phyloP scores from a whole-genome alignment of 129 eudicot species.

The Saposhnikovia divaricata region DNA sequence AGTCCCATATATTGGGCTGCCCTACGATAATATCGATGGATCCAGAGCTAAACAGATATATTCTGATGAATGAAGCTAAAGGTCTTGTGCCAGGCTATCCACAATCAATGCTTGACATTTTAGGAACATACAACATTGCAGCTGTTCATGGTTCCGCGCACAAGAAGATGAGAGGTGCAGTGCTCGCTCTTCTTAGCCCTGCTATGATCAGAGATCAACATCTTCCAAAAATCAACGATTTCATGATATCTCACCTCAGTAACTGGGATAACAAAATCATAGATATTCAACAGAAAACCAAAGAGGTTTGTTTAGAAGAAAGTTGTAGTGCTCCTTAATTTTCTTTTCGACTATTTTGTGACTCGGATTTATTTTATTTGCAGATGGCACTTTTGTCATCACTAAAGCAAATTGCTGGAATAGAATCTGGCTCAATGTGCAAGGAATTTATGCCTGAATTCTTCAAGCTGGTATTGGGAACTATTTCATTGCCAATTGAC shows the following conservation, averaged over 20 bases:
- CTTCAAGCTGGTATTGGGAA: conserved; percentile 80
- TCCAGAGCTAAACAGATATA: conserved; percentile 78
- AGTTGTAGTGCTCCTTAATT: background rate
- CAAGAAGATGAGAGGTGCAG: conserved; percentile 95
- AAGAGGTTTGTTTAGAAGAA: conserved; percentile 48
- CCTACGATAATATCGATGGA: conserved; percentile 96
- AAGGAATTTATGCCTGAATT: conserved; percentile 78
- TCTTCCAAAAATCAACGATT: conserved; percentile 75
- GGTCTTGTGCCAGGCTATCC: conserved; percentile 97
- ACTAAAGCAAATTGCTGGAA: conserved; percentile 71
- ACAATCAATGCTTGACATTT: conserved; percentile 97
- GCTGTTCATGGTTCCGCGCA: conserved; percentile 96
- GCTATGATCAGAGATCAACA: conserved; percentile 60
- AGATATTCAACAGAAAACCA: conserved; percentile 92
- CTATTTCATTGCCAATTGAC: conserved; percentile 87
- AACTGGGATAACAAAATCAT: conserved; percentile 70
- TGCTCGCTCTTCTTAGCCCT: conserved; percentile 80
- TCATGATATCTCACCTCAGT: conserved; percentile 83
- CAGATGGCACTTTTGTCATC: conserved; percentile 97
- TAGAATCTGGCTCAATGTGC: conserved; percentile 47
- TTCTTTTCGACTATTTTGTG: conserved; percentile 1
- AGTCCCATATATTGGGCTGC: conserved; percentile 86
- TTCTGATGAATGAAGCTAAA: conserved; percentile 79
- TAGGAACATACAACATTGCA: conserved; percentile 92
- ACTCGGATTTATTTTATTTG: background rate